Evolutionary conservation across 257 asterid genomes (phyloP).

Genomic region (Solanum chilense): DNA sequence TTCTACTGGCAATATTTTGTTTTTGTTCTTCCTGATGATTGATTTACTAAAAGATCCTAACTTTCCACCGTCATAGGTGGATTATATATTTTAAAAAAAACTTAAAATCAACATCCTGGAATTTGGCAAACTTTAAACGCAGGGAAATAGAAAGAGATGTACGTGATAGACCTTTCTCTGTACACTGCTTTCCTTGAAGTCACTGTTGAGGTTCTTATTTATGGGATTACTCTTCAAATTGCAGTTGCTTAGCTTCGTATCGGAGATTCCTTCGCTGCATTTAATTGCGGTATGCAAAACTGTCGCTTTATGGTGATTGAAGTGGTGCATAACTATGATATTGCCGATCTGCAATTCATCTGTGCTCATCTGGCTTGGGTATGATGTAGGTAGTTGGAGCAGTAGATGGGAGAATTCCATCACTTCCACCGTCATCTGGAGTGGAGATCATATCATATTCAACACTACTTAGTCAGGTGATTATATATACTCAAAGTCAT

Average conservation of each 20-base stretch:
- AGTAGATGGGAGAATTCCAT: constrained; percentile 67
- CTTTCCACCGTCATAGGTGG: background rate
- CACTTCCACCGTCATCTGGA: constrained; percentile 62
- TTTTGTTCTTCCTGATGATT: background rate
- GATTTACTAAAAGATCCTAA: background rate
- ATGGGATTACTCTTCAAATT: background rate
- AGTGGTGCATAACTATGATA: background rate
- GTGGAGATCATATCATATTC: constrained; percentile 57
- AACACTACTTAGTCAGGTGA: constrained; percentile 55
- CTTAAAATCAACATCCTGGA: background rate
- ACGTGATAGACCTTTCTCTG: background rate
- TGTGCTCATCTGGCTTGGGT: background rate
- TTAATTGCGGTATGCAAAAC: constrained; percentile 61
- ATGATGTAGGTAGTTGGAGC: constrained; percentile 74
- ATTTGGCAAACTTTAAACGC: background rate
- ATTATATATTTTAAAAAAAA: background rate
- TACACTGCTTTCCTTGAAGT: background rate
- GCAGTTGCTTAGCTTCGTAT: constrained; percentile 74
- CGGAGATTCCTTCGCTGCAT: constrained; percentile 67
- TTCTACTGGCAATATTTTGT: background rate
- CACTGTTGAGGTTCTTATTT: background rate
- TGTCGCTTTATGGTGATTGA: background rate
- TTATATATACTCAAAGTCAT: background rate
- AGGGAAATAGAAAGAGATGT: background rate
- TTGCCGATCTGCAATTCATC: background rate